These are phyloP conservation scores for Scolecobasidium constrictum DNA, from an alignment of 2,329 filamentous ascomycete genomes.

Conservation along the genomic window DNA sequence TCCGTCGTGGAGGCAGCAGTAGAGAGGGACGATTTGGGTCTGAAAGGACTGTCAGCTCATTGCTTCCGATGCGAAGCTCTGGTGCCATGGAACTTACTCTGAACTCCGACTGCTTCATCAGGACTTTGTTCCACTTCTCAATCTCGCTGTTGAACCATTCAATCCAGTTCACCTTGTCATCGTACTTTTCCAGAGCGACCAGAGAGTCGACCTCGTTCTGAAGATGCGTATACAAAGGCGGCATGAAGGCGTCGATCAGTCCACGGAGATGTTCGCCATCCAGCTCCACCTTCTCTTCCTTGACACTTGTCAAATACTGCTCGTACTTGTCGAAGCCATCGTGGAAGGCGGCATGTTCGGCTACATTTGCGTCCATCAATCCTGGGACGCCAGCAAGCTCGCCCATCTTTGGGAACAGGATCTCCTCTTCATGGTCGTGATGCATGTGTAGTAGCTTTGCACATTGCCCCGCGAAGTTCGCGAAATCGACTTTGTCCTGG, in stretches of 20 bases:
- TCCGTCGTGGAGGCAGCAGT: neutral
- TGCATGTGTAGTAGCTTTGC: neutral
- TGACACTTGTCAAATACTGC: neutral
- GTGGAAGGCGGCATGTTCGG: neutral
- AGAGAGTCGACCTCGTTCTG: neutral
- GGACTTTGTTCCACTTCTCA: constrained; percentile 1
- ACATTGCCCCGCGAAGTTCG: neutral
- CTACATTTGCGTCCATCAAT: neutral
- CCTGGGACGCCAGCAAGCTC: neutral
- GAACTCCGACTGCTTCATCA: neutral
- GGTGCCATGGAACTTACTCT: neutral
- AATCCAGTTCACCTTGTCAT: neutral
- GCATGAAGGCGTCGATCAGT: neutral
- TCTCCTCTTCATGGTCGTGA: neutral
- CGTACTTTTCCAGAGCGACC: neutral
- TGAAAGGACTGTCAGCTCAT: neutral
- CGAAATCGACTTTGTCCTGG: neutral
- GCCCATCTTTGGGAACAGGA: neutral
- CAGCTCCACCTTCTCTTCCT: neutral
- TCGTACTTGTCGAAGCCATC: neutral
- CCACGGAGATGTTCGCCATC: neutral
- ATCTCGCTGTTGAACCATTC: neutral
- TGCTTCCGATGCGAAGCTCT: no score
- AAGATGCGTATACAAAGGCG: neutral
- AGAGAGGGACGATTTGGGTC: neutral